Evolutionary conservation across 306 rosid genomes (phyloP).

Genomic region (Lathyrus tuberosus): DNA sequence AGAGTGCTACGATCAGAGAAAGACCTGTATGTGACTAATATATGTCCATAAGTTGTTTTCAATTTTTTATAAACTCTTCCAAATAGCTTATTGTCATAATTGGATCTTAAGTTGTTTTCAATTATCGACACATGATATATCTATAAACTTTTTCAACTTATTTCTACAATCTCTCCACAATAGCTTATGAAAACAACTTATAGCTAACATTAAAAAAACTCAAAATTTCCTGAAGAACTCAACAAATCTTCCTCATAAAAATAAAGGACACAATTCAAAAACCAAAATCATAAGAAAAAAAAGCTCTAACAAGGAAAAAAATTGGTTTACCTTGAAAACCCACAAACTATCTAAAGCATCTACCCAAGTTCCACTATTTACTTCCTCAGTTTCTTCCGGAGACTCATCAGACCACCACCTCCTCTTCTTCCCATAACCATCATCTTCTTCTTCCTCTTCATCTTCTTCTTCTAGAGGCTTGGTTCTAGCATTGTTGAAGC

Average conservation of each 20-base stretch:
- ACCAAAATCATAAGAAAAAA: neutral
- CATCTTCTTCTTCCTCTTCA: constrained; percentile 25
- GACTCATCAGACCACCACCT: constrained; percentile 83
- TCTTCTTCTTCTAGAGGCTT: constrained; percentile 38
- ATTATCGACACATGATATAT: neutral
- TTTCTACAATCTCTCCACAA: neutral
- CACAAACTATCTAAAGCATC: constrained; percentile 63
- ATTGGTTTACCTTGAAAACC: constrained; percentile 70
- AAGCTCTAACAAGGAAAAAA: neutral
- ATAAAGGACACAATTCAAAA: constrained; percentile 20
- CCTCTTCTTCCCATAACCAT: constrained; percentile 52
- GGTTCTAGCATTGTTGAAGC: constrained; percentile 43
- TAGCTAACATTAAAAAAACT: neutral
- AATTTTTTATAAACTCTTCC: neutral
- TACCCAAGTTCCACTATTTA: constrained; percentile 51
- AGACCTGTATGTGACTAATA: too few relatives aligned
- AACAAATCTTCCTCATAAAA: neutral
- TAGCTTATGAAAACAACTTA: neutral
- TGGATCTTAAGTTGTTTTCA: neutral
- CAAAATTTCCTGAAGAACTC: neutral
- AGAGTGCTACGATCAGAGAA: too few relatives aligned
- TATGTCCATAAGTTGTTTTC: neutral
- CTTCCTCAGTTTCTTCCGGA: constrained; percentile 47
- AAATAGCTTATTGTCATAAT: neutral
- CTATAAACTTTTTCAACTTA: neutral